Evolutionary conservation across 306 rosid species (phyloP).

Genomic region (Cicer arietinum): DNA sequence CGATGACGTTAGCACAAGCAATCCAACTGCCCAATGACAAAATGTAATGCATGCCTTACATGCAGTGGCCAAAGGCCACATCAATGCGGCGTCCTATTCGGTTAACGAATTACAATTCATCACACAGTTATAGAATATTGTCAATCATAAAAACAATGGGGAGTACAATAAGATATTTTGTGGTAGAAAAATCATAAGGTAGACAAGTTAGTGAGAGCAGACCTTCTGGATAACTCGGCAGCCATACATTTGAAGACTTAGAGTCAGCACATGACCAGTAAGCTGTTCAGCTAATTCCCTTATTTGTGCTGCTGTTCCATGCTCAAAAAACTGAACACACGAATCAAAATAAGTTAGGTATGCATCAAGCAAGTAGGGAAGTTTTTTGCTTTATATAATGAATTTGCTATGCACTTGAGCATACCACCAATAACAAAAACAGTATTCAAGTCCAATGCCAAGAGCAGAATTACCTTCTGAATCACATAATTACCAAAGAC

Average conservation of each 20-base stretch:
- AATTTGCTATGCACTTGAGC: constrained; percentile 22
- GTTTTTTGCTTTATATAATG: not conserved
- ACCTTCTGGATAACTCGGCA: constrained; percentile 99
- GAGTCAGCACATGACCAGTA: constrained; percentile 78
- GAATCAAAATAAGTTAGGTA: constrained; percentile 42
- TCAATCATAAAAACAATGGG: constrained; percentile 16
- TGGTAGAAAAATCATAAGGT: constrained; percentile 21
- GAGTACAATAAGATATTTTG: not conserved
- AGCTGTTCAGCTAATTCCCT: constrained; percentile 95
- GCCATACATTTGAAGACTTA: constrained; percentile 99
- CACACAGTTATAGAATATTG: constrained; percentile 22
- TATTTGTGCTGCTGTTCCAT: constrained; percentile 76
- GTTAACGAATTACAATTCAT: not conserved
- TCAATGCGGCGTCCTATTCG: not conserved
- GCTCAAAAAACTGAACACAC: constrained; percentile 90
- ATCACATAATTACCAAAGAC: constrained; percentile 96
- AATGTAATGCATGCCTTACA: not conserved
- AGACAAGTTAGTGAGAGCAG: constrained; percentile 33
- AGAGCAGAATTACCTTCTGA: constrained; percentile 73
- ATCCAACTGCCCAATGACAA: not conserved
- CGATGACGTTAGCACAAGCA: too few relatives aligned
- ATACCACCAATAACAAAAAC: constrained; percentile 17
- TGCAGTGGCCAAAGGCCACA: not conserved
- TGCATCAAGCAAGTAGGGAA: not conserved
- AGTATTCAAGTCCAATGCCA: constrained; percentile 8